Evolutionary conservation across 129 eudicot species (phyloP).

Genomic region (Escallonia rubra): DNA sequence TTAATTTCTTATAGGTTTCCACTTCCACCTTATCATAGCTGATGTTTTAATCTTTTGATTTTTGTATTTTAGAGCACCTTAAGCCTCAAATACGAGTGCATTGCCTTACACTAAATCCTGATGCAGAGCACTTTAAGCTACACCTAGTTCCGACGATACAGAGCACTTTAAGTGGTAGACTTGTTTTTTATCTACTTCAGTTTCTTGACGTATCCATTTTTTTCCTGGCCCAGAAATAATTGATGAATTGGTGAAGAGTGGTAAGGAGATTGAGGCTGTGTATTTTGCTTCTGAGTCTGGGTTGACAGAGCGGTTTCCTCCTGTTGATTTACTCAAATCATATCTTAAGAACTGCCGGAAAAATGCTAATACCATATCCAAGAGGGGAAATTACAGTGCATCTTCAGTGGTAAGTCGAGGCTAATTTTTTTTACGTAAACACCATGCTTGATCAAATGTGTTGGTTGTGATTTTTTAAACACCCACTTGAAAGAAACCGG

Average conservation of each 20-base stretch:
- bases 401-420: conserved; percentile 37
- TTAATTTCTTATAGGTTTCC: too few relatives aligned
- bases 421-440: neutral
- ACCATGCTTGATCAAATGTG: too few relatives aligned
- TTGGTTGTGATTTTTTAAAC: too few relatives aligned
- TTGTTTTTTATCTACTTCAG: neutral
- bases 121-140: too few relatives aligned
- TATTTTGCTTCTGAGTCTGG: conserved; percentile 43
- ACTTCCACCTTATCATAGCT: too few relatives aligned
- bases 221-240: conserved; percentile 32
- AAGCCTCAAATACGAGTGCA: too few relatives aligned
- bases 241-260: conserved; percentile 47
- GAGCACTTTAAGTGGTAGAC: too few relatives aligned
- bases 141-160: too few relatives aligned
- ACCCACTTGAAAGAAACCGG: too few relatives aligned
- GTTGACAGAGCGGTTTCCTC: conserved; percentile 40
- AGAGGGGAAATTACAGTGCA: conserved; percentile 14
- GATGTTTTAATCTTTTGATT: too few relatives aligned
- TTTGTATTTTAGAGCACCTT: too few relatives aligned
- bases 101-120: too few relatives aligned
- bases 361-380: conserved; percentile 19
- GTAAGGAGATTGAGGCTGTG: conserved; percentile 55
- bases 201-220: neutral
- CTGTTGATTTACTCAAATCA: conserved; percentile 39
- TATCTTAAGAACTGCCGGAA: conserved; percentile 25